A percentile compares a stretch with the other conserved stretches of the same genome.
These are phyloP conservation scores for Blastomyces silverae DNA, from an alignment of 2,329 filamentous ascomycete species.

Conservation along the genomic window DNA sequence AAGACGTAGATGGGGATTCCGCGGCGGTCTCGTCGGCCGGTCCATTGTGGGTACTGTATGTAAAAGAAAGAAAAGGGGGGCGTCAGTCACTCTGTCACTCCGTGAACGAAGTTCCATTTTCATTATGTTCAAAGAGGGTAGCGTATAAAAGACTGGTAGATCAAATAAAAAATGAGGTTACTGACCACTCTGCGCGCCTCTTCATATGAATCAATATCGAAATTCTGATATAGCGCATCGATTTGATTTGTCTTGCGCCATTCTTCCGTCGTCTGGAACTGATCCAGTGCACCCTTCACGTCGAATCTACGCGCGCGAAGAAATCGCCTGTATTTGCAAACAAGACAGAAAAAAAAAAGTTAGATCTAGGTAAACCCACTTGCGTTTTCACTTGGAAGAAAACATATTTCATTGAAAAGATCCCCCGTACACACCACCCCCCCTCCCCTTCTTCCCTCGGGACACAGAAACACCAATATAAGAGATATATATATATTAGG, in stretches of 20 bases:
- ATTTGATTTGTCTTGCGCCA: slow-evolving; percentile 78
- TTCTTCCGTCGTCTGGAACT: slow-evolving; percentile 82
- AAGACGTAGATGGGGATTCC: slow-evolving; percentile 91
- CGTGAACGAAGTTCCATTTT: neutral
- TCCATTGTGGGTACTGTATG: slow-evolving; percentile 83
- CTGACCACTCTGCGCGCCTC: slow-evolving; percentile 63
- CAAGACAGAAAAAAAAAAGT: neutral
- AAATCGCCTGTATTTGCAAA: slow-evolving; percentile 56
- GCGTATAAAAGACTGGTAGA: neutral
- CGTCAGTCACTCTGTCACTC: neutral
- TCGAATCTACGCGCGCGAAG: slow-evolving; percentile 78
- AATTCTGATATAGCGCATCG: slow-evolving; percentile 73
- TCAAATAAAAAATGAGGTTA: slow-evolving; percentile 13
- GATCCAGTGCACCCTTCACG: slow-evolving; percentile 66
- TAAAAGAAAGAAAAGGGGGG: neutral
- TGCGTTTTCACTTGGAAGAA: too few relatives aligned
- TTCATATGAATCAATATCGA: slow-evolving; percentile 79
- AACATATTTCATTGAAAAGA: neutral
- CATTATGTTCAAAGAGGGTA: neutral
- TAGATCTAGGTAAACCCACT: neutral
- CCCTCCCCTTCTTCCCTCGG: neutral
- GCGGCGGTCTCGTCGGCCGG: slow-evolving; percentile 77
- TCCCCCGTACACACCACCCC: too few relatives aligned
- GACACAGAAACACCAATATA: slow-evolving; percentile 12
- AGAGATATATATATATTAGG: neutral